Evolutionary conservation across 129 eudicot genomes (phyloP).

Genomic region (Calendula officinalis): DNA sequence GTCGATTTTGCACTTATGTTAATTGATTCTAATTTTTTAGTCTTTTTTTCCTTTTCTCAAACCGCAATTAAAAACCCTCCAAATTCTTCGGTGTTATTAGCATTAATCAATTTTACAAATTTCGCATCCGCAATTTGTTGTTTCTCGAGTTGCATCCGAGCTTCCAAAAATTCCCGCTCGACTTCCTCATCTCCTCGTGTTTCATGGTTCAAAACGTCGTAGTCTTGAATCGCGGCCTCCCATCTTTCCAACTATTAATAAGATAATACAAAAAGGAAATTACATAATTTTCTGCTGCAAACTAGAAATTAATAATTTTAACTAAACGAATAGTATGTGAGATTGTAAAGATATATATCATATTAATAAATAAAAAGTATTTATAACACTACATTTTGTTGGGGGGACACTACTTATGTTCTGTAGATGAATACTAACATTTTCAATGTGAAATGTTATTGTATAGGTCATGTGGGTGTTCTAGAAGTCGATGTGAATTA

Average conservation of each 20-base stretch:
- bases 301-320: no score
- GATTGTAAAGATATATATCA: no score
- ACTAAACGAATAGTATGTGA: no score
- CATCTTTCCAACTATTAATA: constrained; percentile 60
- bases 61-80: constrained; percentile 37
- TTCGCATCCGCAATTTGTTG: constrained; percentile 29
- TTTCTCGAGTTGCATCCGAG: constrained; percentile 49
- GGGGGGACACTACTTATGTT: no score
- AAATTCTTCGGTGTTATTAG: constrained; percentile 31
- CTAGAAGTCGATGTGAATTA: neutral
- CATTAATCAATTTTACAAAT: constrained; percentile 29
- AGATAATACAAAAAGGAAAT: neutral
- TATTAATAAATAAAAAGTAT: neutral
- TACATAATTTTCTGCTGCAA: no score
- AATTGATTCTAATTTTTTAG: neutral
- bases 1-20: constrained; percentile 2
- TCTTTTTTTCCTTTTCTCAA: constrained; percentile 19
- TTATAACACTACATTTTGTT: neutral
- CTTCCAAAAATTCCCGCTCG: constrained; percentile 43
- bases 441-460: no score
- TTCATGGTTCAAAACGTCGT: constrained; percentile 58
- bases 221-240: constrained; percentile 74
- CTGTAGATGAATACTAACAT: no score
- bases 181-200: constrained; percentile 50
- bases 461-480: no score